phyloP scores from a whole-genome alignment of 1,284 basidiomycete species.

The Sanghuangporus sanghuang region DNA sequence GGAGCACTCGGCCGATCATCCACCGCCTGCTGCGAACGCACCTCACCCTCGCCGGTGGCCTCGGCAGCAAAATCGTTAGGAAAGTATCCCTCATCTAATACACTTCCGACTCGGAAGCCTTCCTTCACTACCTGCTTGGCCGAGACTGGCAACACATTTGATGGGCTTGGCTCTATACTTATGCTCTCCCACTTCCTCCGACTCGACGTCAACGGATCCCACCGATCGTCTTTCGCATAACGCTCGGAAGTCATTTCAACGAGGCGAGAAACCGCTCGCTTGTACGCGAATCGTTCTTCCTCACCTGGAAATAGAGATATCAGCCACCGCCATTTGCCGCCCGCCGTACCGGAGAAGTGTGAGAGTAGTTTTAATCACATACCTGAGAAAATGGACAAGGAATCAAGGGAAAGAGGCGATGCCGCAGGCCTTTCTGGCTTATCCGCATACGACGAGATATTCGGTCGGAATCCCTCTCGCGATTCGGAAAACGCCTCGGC shows the following conservation, averaged over 20 bases:
- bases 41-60: slow-evolving; percentile 3
- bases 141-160: background rate
- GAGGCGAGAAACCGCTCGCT: slow-evolving; percentile 61
- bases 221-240: slow-evolving; percentile 40
- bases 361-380: slow-evolving; percentile 14
- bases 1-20: slow-evolving; percentile 33
- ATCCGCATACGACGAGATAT: slow-evolving; percentile 52
- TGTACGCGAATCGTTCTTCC: slow-evolving; percentile 66
- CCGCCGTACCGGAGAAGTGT: background rate
- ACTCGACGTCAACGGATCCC: slow-evolving; percentile 38
- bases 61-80: background rate
- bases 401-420: slow-evolving; percentile 35
- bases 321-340: background rate
- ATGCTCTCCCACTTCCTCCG: slow-evolving; percentile 35
- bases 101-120: background rate
- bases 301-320: slow-evolving; percentile 35
- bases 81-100: background rate
- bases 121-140: background rate
- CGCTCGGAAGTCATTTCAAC: slow-evolving; percentile 58
- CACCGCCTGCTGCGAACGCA: background rate
- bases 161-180: background rate
- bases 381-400: slow-evolving; percentile 62
- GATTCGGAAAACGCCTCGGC: slow-evolving; percentile 58
- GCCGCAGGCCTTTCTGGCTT: slow-evolving; percentile 31
- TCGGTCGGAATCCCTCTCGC: slow-evolving; percentile 52